phyloP scores from a whole-genome alignment of 2,329 filamentous ascomycete species.

The Claviceps pazoutovae region DNA sequence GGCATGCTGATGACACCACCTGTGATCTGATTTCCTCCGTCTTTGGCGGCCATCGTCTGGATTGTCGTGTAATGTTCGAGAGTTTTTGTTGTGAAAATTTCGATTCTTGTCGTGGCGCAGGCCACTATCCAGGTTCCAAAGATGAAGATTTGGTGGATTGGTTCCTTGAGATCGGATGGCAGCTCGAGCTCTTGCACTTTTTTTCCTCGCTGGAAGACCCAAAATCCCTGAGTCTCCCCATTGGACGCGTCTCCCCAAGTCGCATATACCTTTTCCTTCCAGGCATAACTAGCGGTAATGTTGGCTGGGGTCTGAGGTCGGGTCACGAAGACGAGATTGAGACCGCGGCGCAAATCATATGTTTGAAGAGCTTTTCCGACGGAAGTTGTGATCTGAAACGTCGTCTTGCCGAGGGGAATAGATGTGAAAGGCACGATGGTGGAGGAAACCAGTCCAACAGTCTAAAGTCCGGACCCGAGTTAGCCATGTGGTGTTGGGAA shows the following conservation, averaged over 20 bases:
- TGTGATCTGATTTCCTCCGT: conserved; percentile 54
- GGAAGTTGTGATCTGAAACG: conserved; percentile 94
- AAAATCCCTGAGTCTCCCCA: conserved; percentile 52
- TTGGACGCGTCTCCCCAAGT: conserved; percentile 60
- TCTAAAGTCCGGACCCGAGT: conserved; percentile 37
- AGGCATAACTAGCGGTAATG: conserved; percentile 78
- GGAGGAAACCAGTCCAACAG: conserved; percentile 83
- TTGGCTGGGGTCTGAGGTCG: conserved; percentile 73
- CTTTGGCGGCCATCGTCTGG: conserved; percentile 39
- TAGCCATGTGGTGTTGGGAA: conserved; percentile 1
- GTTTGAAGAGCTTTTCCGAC: conserved; percentile 84
- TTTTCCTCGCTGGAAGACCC: conserved; percentile 86
- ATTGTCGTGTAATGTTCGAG: conserved; percentile 87
- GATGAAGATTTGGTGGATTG: conserved; percentile 62
- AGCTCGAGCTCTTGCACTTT: conserved; percentile 62
- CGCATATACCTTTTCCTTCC: conserved; percentile 78
- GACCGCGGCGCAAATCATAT: conserved; percentile 79
- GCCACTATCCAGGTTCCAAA: conserved; percentile 89
- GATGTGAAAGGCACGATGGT: conserved; percentile 83
- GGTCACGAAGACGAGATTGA: conserved; percentile 88
- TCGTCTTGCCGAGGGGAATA: conserved; percentile 79
- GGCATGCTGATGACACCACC: conserved; percentile 78
- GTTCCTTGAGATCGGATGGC: conserved; percentile 51
- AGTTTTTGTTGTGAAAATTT: conserved; percentile 76
- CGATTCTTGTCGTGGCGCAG: conserved; percentile 59